phyloP scores from a whole-genome alignment of 208 protist genomes.

The Leptomonas seymouri region DNA sequence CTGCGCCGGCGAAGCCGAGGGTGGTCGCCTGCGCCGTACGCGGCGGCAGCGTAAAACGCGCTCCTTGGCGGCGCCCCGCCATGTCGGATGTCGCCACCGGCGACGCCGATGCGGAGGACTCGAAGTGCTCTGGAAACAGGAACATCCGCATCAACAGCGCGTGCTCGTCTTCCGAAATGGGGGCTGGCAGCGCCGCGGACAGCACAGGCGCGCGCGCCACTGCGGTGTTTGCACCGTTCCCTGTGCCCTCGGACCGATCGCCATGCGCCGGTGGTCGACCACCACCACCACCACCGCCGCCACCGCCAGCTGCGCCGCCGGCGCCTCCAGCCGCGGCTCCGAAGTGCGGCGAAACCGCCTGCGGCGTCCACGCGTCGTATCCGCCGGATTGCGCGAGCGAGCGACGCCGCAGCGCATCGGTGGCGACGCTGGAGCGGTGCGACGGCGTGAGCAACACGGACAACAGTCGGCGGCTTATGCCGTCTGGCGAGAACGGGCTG shows the following conservation, averaged over 20 bases:
- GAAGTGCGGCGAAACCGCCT: background rate
- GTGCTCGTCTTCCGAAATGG: constrained; percentile 57
- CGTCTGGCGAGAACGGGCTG: background rate
- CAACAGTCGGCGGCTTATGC: constrained; percentile 16
- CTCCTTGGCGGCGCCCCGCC: background rate
- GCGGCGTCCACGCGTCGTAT: background rate
- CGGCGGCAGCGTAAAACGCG: constrained; percentile 8
- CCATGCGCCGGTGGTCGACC: background rate
- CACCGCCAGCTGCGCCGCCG: background rate
- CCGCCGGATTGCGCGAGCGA: background rate
- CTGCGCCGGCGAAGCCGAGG: constrained; percentile 5
- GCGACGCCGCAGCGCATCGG: constrained; percentile 10
- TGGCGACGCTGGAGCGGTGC: constrained; percentile 8
- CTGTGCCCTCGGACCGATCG: background rate
- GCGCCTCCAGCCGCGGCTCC: background rate
- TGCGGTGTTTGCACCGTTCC: background rate
- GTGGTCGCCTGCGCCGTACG: background rate
- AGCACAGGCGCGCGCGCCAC: background rate
- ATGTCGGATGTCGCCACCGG: background rate
- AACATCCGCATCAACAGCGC: constrained; percentile 58
- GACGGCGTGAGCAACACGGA: constrained; percentile 19
- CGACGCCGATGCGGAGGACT: constrained; percentile 1
- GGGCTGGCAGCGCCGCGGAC: background rate
- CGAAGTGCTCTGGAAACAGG: constrained; percentile 53
- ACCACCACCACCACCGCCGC: background rate